Base-by-base conservation (phyloP, 495 filamentous ascomycete genomes). In the Aspergillus heteromorphus region DNA sequence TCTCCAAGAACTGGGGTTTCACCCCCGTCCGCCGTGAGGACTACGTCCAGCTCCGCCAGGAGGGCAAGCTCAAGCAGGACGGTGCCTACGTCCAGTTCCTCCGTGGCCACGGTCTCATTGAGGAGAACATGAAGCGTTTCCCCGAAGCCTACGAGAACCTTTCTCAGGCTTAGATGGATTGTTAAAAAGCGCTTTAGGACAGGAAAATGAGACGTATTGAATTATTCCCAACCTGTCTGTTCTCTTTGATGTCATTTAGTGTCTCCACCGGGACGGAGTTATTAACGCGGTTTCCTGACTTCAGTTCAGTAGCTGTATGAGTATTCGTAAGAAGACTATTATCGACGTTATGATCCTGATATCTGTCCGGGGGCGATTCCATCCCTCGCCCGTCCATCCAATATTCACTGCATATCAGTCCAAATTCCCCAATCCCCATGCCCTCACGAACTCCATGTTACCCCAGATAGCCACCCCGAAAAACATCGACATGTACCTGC, bases 1-100 rank as follows among this genome's bases (percentile, higher is more conserved):
- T 97, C 78, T 91, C 86, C 81, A 98, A 98, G 88, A 97, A 97
- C 81, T 98, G 93, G 93, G 93, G 93, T 60, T 98, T 97, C 88
- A 98, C 93, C 54, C 89, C 89, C 70, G 88, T 98, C 62, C 87
- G 89, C 63, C 92, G 95, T 65, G 93, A 97, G 56, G 93, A 98
- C 73, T 98, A 97, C 80, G 76, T 95, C 66, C 81, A 88, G 78
- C 86, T 89, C 80, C 91, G 93, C 83, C 79, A 87, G 71, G 86
- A 84, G 72, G 93, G 93, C 72, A 84, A 84, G 73, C 83, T 98
- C 75, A 85, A 87, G 79, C 84, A 91, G 63, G 93, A 98, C 73
- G 93, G 93, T 83, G 95, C 95, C 65, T 98, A 98, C 76, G 95
- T 97, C 61, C 89, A 98, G 83, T 97, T 97, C 85, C 81, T 97